A percentile compares a stretch with the other conserved stretches of the same genome.
These are phyloP conservation scores for Chytriomyces sp. DNA, from an alignment of 192 early-diverging fungal species.

Conservation along the genomic window DNA sequence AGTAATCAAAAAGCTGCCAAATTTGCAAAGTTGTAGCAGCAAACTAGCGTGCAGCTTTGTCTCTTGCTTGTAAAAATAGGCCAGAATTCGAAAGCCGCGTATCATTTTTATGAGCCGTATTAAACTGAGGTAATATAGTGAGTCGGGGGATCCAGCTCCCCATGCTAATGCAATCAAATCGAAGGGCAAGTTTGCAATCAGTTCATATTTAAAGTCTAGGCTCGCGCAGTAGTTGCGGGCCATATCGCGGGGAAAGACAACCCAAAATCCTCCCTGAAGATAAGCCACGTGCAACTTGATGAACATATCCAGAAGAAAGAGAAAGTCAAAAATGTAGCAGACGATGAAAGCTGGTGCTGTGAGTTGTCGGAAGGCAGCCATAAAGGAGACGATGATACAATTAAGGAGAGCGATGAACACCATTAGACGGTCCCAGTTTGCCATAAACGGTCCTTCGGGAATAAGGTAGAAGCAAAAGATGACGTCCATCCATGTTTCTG, in stretches of 20 bases:
- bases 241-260: constrained; percentile 57
- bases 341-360: constrained; percentile 34
- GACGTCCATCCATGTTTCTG: constrained; percentile 32
- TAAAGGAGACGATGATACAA: constrained; percentile 45
- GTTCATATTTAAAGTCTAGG: constrained; percentile 46
- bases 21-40: constrained; percentile 48
- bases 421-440: constrained; percentile 46
- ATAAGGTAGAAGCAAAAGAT: constrained; percentile 46
- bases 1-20: constrained; percentile 39
- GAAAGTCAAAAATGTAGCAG: constrained; percentile 44
- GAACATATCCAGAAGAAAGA: constrained; percentile 47
- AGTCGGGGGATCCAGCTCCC: constrained; percentile 16
- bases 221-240: constrained; percentile 44
- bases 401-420: constrained; percentile 42
- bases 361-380: constrained; percentile 50
- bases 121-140: constrained; percentile 25
- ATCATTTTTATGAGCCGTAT: constrained; percentile 48
- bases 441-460: constrained; percentile 45
- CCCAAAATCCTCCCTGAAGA: constrained; percentile 53
- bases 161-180: constrained; percentile 43
- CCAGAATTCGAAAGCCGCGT: constrained; percentile 33
- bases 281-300: constrained; percentile 54
- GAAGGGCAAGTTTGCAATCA: constrained; percentile 34
- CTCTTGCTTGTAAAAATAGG: constrained; percentile 45
- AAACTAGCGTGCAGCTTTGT: constrained; percentile 49